phyloP scores from a whole-genome alignment of 345 rosid species.

The Viola odorata region DNA sequence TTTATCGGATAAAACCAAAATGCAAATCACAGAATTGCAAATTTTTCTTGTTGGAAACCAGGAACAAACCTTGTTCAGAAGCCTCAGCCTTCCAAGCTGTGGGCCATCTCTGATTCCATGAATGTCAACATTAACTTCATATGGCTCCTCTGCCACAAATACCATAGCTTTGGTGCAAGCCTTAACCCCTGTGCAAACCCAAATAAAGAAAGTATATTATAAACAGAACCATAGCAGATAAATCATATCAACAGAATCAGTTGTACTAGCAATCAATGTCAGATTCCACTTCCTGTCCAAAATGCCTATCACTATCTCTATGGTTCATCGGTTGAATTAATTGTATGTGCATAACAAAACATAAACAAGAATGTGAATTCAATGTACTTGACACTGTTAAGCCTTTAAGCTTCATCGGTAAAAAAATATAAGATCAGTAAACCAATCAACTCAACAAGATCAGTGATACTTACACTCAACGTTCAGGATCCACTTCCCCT shows the following conservation, averaged over 20 bases:
- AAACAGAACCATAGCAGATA: neutral
- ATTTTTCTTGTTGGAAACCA: neutral
- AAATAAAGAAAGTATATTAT: neutral
- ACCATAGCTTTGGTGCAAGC: slow-evolving; percentile 48
- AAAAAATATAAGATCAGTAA: too few relatives aligned
- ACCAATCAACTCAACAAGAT: neutral
- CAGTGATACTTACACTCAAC: slow-evolving; percentile 56
- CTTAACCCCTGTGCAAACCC: slow-evolving; percentile 56
- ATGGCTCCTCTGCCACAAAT: slow-evolving; percentile 56
- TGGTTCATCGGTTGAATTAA: too few relatives aligned
- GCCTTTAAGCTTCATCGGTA: too few relatives aligned
- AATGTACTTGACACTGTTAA: too few relatives aligned
- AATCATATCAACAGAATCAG: neutral
- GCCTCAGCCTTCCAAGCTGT: slow-evolving; percentile 62
- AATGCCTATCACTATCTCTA: neutral
- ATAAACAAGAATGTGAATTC: too few relatives aligned
- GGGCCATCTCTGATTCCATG: slow-evolving; percentile 79
- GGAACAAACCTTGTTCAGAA: slow-evolving; percentile 51
- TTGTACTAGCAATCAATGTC: neutral
- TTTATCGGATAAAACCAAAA: too few relatives aligned
- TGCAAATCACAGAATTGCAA: too few relatives aligned
- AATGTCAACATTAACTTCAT: slow-evolving; percentile 58
- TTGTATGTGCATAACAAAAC: too few relatives aligned
- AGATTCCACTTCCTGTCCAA: neutral
- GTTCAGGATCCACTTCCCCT: slow-evolving; percentile 87